Percentiles rank a stretch among this genome's conserved stretches.
Conservation (phyloP, 352 stramenopile genomes). For the Thraustochytrium striatum region DNA sequence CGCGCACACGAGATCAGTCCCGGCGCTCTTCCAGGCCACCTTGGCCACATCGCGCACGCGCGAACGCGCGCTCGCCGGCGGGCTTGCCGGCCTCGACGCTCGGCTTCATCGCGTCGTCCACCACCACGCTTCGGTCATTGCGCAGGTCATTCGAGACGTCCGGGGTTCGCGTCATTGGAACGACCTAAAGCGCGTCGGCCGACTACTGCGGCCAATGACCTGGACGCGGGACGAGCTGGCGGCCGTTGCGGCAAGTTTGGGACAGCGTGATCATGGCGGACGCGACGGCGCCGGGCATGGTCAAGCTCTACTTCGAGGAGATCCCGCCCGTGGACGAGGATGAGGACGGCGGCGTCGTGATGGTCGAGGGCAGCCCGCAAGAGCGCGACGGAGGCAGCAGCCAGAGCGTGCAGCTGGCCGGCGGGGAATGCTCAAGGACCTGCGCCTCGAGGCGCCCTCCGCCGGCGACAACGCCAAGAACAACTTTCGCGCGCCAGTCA, state of each 20-base stretch:
- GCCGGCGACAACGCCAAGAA: background rate
- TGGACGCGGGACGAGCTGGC: too few species aligned
- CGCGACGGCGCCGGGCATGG: background rate
- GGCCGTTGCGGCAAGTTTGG: too few species aligned
- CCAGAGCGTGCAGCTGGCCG: background rate
- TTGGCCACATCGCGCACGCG: constrained; percentile 5
- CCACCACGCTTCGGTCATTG: too few species aligned
- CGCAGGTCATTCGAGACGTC: too few species aligned
- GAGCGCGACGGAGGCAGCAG: background rate
- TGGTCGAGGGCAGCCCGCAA: background rate
- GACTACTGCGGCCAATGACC: too few species aligned
- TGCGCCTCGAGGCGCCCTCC: constrained; percentile 1
- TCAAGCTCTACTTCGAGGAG: constrained; percentile 40
- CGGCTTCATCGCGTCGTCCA: too few species aligned
- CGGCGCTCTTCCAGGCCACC: constrained; percentile 5
- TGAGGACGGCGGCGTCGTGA: background rate
- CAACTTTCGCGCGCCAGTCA: background rate
- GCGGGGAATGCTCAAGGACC: constrained; percentile 15
- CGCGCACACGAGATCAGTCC: constrained; percentile 58
- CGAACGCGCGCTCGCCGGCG: too few species aligned
- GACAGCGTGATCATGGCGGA: too few species aligned
- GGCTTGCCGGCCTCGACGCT: too few species aligned
- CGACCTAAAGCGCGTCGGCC: too few species aligned
- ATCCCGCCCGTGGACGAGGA: background rate
- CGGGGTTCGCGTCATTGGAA: too few species aligned